Conservation (phyloP, 2,329 filamentous ascomycete genomes). For the Zymoseptoria tritici region DNA sequence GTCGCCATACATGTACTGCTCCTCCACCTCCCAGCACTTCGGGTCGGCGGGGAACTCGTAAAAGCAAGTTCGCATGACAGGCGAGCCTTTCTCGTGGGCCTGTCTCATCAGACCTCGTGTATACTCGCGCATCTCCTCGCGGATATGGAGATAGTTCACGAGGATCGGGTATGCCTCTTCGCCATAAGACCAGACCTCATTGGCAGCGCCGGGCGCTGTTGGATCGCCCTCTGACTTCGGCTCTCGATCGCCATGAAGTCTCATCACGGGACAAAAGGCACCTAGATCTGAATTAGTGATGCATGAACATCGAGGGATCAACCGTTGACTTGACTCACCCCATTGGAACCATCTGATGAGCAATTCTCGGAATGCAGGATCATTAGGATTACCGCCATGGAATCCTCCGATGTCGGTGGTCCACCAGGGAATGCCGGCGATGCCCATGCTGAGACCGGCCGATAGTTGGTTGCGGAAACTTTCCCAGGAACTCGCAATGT, state of each 20-base stretch:
- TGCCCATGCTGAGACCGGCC: conserved; percentile 55
- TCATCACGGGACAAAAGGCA: conserved; percentile 59
- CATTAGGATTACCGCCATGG: conserved; percentile 54
- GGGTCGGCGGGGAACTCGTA: conserved; percentile 55
- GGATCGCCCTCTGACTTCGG: conserved; percentile 43
- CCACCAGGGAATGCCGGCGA: conserved; percentile 60
- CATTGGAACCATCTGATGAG: conserved; percentile 64
- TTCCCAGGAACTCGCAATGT: conserved; percentile 58
- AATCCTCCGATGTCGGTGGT: conserved; percentile 66
- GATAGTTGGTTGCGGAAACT: conserved; percentile 54
- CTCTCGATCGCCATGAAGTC: conserved; percentile 59
- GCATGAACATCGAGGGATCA: not conserved
- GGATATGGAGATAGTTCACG: conserved; percentile 50
- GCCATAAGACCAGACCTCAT: conserved; percentile 62
- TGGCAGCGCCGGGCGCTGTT: conserved; percentile 43
- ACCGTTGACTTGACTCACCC: conserved; percentile 34
- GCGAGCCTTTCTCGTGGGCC: conserved; percentile 53
- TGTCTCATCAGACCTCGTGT: conserved; percentile 51
- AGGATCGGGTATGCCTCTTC: conserved; percentile 54
- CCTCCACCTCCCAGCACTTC: conserved; percentile 49
- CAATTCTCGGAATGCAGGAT: conserved; percentile 53
- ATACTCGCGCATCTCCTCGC: conserved; percentile 53
- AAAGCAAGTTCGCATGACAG: conserved; percentile 56
- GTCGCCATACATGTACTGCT: conserved; percentile 57
- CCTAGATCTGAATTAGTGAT: not conserved